A percentile compares a stretch with the other conserved stretches of the same genome.
Evolutionary conservation across 2,329 filamentous ascomycete genomes (phyloP).

Genomic region (Diaporthe batatas): DNA sequence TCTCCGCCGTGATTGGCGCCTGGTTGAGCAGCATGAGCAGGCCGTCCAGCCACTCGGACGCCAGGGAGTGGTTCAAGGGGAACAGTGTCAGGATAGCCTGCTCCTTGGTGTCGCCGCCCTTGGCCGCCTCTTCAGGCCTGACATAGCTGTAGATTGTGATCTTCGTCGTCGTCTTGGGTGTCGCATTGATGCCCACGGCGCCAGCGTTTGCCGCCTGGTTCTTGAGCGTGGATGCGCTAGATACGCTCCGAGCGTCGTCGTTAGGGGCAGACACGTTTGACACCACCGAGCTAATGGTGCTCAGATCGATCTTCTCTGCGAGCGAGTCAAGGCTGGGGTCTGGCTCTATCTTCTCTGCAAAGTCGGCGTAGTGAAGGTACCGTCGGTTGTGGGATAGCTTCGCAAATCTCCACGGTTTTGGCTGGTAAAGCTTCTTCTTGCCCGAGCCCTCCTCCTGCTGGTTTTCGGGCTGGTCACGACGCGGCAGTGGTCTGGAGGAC

Average conservation of each 20-base stretch:
- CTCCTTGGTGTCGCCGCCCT: slow-evolving; percentile 67
- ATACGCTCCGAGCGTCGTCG: slow-evolving; percentile 61
- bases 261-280: slow-evolving; percentile 86
- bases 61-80: slow-evolving; percentile 83
- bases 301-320: slow-evolving; percentile 86
- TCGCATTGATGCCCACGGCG: slow-evolving; percentile 36
- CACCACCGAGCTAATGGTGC: slow-evolving; percentile 90
- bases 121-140: slow-evolving; percentile 55
- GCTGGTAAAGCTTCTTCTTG: slow-evolving; percentile 58
- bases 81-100: slow-evolving; percentile 84
- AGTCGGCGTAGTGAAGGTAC: slow-evolving; percentile 91
- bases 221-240: slow-evolving; percentile 59
- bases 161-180: slow-evolving; percentile 75
- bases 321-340: slow-evolving; percentile 81
- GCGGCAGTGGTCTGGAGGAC: slow-evolving; percentile 73
- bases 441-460: slow-evolving; percentile 59
- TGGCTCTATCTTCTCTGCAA: slow-evolving; percentile 72
- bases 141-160: slow-evolving; percentile 89
- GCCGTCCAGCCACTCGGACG: slow-evolving; percentile 97
- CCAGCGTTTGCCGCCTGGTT: slow-evolving; percentile 45
- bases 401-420: slow-evolving; percentile 82
- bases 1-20: slow-evolving; percentile 96
- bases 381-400: slow-evolving; percentile 91
- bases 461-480: slow-evolving; percentile 53
- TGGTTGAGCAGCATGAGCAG: slow-evolving; percentile 95